Percentiles rank a stretch among this genome's conserved stretches.
Conservation (phyloP, 805 yeast species). For the Myxozyma geophila region DNA sequence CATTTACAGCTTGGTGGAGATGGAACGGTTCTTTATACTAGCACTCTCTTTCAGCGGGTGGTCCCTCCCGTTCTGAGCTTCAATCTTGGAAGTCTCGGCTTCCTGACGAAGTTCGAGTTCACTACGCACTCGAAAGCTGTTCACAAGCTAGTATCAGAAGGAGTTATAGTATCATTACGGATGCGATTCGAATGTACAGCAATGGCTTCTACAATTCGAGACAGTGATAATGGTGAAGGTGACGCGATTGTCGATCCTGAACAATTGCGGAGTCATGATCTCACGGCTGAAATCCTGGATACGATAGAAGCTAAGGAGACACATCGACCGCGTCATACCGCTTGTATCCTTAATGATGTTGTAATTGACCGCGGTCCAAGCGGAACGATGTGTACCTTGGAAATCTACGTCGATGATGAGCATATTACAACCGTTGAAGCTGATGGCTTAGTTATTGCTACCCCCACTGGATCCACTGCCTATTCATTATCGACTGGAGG, state of each 20-base stretch:
- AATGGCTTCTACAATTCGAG: constrained; percentile 45
- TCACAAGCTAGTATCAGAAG: constrained; percentile 48
- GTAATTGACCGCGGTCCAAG: constrained; percentile 60
- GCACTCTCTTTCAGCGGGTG: constrained; percentile 71
- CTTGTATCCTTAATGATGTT: constrained; percentile 56
- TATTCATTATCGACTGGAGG: constrained; percentile 96
- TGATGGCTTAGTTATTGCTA: constrained; percentile 66
- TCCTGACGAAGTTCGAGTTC: constrained; percentile 64
- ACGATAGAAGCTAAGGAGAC: constrained; percentile 23
- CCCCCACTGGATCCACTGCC: constrained; percentile 87
- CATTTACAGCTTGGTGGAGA: constrained; percentile 80
- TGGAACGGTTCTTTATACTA: constrained; percentile 69
- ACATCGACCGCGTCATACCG: constrained; percentile 41
- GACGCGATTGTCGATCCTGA: neutral
- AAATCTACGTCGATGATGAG: constrained; percentile 55
- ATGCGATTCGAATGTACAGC: constrained; percentile 58
- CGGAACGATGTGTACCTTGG: constrained; percentile 56
- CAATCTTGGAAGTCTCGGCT: constrained; percentile 87
- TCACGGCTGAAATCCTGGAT: constrained; percentile 30
- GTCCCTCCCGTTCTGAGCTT: constrained; percentile 83
- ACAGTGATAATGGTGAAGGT: constrained; percentile 15
- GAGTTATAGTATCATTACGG: constrained; percentile 55
- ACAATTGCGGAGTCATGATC: constrained; percentile 12
- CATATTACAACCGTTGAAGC: constrained; percentile 65
- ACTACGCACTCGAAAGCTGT: constrained; percentile 47